Evolutionary conservation across 1,284 basidiomycete species (phyloP).

Genomic region (Kalmanozyma brasiliensis): DNA sequence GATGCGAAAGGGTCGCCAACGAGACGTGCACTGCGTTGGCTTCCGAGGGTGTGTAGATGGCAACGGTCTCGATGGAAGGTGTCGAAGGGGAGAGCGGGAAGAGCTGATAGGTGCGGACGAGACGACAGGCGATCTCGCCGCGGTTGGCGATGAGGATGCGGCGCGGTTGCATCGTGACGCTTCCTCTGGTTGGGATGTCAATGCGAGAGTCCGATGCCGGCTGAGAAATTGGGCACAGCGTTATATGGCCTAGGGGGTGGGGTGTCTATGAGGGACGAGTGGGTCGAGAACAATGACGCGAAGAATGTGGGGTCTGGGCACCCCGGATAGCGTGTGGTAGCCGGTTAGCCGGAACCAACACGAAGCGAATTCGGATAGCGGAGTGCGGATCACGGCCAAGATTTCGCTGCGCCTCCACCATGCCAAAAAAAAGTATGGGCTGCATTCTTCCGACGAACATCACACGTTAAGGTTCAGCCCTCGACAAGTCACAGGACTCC

Average conservation of each 20-base stretch:
- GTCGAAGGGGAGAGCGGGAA: constrained; percentile 21
- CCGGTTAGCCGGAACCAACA: background rate
- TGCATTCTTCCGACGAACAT: no score
- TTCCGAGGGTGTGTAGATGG: constrained; percentile 35
- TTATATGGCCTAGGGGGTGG: no score
- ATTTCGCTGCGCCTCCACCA: no score
- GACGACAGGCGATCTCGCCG: constrained; percentile 51
- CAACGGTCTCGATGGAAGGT: constrained; percentile 22
- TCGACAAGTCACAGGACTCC: no score
- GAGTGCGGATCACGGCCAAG: no score
- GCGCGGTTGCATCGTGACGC: constrained; percentile 3
- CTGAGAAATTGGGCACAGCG: no score
- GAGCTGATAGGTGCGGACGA: constrained; percentile 36
- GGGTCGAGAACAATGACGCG: background rate
- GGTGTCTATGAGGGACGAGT: no score
- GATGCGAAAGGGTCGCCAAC: constrained; percentile 8
- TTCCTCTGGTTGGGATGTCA: no score
- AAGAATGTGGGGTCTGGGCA: background rate
- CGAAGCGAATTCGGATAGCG: background rate
- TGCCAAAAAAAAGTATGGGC: no score
- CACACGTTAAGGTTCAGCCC: no score
- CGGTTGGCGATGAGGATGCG: constrained; percentile 67
- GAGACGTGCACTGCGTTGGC: constrained; percentile 33
- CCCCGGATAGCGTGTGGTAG: no score
- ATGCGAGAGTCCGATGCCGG: no score